Percentiles rank a stretch among this genome's conserved stretches.
phyloP scores from a whole-genome alignment of 192 early-diverging fungal genomes.

The Lunasporangiospora selenospora region DNA sequence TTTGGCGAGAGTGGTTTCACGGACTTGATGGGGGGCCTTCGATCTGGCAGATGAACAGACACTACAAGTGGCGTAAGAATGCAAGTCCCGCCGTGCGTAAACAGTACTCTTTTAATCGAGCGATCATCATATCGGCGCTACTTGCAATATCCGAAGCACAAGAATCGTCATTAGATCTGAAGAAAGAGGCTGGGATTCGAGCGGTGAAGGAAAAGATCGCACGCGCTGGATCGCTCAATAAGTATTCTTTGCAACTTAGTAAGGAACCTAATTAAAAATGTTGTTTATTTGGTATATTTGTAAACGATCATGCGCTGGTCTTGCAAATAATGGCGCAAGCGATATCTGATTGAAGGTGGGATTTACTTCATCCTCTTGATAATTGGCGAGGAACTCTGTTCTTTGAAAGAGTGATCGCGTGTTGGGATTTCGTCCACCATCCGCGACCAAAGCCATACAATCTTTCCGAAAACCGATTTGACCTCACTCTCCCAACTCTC shows the following conservation, averaged over 20 bases:
- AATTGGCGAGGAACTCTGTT: background rate
- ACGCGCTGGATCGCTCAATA: constrained; percentile 1
- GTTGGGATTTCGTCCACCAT: constrained; percentile 16
- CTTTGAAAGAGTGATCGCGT: background rate
- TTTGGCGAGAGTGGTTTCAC: constrained; percentile 33
- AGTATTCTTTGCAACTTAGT: constrained; percentile 4
- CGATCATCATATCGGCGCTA: constrained; percentile 2
- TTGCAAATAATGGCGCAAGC: too few relatives aligned
- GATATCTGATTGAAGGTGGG: too few relatives aligned
- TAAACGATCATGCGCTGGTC: too few relatives aligned
- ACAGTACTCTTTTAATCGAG: constrained; percentile 3
- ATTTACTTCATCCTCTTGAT: constrained; percentile 1
- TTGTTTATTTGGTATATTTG: too few relatives aligned
- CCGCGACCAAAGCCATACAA: constrained; percentile 29
- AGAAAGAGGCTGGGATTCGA: background rate
- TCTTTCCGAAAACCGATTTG: background rate
- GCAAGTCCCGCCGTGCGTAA: background rate
- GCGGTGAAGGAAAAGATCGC: background rate
- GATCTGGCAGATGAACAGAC: constrained; percentile 22
- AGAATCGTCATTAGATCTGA: background rate
- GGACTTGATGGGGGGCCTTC: constrained; percentile 10
- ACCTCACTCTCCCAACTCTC: constrained; percentile 4
- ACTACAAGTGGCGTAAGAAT: constrained; percentile 14
- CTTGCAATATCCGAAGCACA: constrained; percentile 7
- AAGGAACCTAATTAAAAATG: too few relatives aligned